Base-by-base conservation (phyloP, 2,329 filamentous ascomycete genomes). In the Aspergillus fijiensis region DNA sequence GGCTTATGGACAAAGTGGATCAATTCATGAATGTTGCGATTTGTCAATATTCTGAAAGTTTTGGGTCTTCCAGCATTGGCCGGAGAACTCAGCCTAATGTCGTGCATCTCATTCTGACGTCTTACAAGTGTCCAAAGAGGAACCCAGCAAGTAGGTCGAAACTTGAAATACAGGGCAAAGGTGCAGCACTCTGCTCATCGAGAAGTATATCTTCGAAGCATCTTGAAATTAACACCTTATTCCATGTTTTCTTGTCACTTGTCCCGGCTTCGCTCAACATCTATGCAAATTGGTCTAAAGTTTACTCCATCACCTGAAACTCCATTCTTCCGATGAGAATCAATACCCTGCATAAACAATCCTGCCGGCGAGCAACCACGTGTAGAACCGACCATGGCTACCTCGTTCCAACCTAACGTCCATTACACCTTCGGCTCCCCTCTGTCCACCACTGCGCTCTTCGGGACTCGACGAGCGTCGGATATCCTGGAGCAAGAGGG, bases 371-470 rank as follows among this genome's bases (percentile, higher is more conserved):
- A 16, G 19, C 5, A 45, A 45, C 39, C 16, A n/a, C 39, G 16
- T 19, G 6, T 19, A 19, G 5, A 45, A 9, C 14, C 14, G n/a
- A 45, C 14, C 14, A 66, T 65, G 60, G 61, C 60, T 4, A 65
- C 65, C 16, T 66, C 63, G 1, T 65, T 61, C 55, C 61, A 65
- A 58, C 33, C 58, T 10, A 59, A 62, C 23, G 58, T 64, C 23
- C 62, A 62, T 16, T 58, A 59, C 23, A 55, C 61, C 12, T 65
- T 64, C 50, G 61, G 60, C 5, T 45, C 55, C 4, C 58, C 58
- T 12, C 52, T 51, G 6, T 57, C 57, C 4, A 10, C 56, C 6
- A 52, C 47, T n/a, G 54, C 60, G 2, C 42, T 60, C 25, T 35
- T 56, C 16, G 49, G 57, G 5, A 12, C 52, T 3, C 21, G 55